Evolutionary conservation across 345 rosid genomes (phyloP), one percentile per base, ranked within the genome.

Genomic region (Citrus cavaleriei): DNA sequence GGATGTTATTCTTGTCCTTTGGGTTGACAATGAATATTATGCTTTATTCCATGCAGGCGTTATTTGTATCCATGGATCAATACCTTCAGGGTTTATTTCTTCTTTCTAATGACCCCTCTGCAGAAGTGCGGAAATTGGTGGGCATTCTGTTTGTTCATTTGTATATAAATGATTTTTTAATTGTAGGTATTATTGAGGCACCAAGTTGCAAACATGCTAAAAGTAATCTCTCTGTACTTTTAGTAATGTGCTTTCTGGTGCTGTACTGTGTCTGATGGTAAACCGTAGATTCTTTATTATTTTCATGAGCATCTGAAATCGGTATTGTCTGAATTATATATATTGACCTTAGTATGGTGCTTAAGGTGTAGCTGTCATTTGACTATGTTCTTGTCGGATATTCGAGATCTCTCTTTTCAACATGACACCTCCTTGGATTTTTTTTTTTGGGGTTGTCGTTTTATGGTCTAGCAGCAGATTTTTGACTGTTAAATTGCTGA

Each of bases 21-120:
- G 75, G 76, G 77, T 54, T 62, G 60, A 57, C 40, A 16, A 4
- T 14, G 67, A 49, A 40, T 72, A 42, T 49, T 22, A 25, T 64
- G 21, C 34, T 35, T 55, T 66, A 24, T 64, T 58, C 70, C 65
- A 74, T 83, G 78, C 84, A 95, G 99, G 99, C 97, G 74, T 79
- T 96, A 76, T 88, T 88, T 78, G 68, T 80, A 72, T 86, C 90
- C 70, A 86, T 90, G 95, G 93, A 87, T 83, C 82, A 88, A 72
- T 95, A 89, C 78, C 96, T 95, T 79, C 98, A 90, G 82, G 97
- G 98, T 76, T 86, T 96, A 84, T 94, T 96, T 86, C 84, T 84
- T 79, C 98, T 96, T 68, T 90, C 98, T 77, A 83, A 84, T 84
- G 99, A 96, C 80, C 85, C 95, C 78, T 81, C 88, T 83, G 81